phyloP scores from a whole-genome alignment of 2,329 filamentous ascomycete species.

The Dryadomyces quercivorus region DNA sequence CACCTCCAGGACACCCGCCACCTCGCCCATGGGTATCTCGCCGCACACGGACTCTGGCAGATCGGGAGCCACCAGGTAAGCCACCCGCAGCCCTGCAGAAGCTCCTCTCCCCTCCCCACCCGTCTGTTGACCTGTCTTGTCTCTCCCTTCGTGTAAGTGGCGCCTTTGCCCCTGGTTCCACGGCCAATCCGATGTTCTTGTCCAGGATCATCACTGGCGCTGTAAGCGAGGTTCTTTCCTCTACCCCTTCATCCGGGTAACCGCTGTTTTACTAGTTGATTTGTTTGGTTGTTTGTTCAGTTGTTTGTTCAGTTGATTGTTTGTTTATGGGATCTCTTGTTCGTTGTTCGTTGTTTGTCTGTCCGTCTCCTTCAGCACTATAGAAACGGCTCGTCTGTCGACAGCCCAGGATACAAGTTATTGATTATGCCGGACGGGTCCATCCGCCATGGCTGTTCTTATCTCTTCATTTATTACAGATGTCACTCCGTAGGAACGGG shows the following conservation, averaged over 20 bases:
- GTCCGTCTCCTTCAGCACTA: too few relatives aligned
- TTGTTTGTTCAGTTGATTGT: neutral
- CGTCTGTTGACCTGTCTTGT: neutral
- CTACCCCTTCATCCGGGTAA: neutral
- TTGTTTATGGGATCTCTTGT: too few relatives aligned
- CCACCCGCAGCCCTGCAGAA: too few relatives aligned
- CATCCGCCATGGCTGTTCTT: too few relatives aligned
- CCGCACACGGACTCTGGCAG: neutral
- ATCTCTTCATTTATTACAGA: too few relatives aligned
- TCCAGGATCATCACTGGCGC: conserved; percentile 10
- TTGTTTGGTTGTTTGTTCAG: neutral
- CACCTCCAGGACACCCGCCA: neutral
- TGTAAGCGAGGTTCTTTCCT: conserved; percentile 7
- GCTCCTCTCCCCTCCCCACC: too few relatives aligned
- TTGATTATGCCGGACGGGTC: too few relatives aligned
- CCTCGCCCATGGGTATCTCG: neutral
- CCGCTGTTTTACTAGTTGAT: neutral
- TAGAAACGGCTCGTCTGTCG: too few relatives aligned
- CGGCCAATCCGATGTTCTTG: conserved; percentile 8
- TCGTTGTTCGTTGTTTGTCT: too few relatives aligned
- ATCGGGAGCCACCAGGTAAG: neutral
- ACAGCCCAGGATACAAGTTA: too few relatives aligned
- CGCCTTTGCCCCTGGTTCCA: neutral
- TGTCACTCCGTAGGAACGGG: too few relatives aligned
- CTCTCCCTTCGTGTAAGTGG: neutral